A percentile compares a stretch with the other conserved stretches of the same genome.
Conservation (phyloP, 208 protist species). For the Zelonia costaricensis region DNA sequence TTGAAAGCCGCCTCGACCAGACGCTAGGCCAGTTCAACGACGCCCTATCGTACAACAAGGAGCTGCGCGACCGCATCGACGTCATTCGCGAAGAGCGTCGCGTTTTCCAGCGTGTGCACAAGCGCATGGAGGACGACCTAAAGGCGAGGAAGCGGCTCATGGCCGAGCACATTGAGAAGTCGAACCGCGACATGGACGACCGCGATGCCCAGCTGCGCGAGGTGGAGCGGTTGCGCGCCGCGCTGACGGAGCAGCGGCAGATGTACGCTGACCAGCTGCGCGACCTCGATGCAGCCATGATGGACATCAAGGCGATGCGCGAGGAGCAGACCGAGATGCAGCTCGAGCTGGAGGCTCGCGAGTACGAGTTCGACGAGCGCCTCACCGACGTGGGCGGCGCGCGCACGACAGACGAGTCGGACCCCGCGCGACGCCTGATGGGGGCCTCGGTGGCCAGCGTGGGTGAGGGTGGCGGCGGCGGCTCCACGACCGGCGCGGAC, state of each 20-base stretch:
- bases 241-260: slow-evolving; percentile 78
- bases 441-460: slow-evolving; percentile 6
- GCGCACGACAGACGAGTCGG: slow-evolving; percentile 15
- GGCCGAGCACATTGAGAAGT: slow-evolving; percentile 94
- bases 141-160: slow-evolving; percentile 93
- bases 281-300: slow-evolving; percentile 80
- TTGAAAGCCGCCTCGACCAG: slow-evolving; percentile 96
- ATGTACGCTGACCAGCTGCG: slow-evolving; percentile 76
- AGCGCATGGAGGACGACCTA: slow-evolving; percentile 95
- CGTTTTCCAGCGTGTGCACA: slow-evolving; percentile 97
- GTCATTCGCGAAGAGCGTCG: slow-evolving; percentile 95
- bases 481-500: slow-evolving; percentile 27
- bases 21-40: slow-evolving; percentile 97
- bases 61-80: slow-evolving; percentile 95
- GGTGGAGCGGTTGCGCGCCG: slow-evolving; percentile 77
- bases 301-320: slow-evolving; percentile 88
- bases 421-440: slow-evolving; percentile 1
- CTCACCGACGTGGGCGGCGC: slow-evolving; percentile 31
- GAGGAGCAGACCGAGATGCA: slow-evolving; percentile 84
- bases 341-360: slow-evolving; percentile 80
- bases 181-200: slow-evolving; percentile 96
- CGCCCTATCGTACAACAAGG: slow-evolving; percentile 94
- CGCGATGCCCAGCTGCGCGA: slow-evolving; percentile 87
- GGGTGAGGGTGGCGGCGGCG: slow-evolving; percentile 13
- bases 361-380: slow-evolving; percentile 77